phyloP scores from a whole-genome alignment of 306 rosid genomes.

The Oxytropis ochrocephala region DNA sequence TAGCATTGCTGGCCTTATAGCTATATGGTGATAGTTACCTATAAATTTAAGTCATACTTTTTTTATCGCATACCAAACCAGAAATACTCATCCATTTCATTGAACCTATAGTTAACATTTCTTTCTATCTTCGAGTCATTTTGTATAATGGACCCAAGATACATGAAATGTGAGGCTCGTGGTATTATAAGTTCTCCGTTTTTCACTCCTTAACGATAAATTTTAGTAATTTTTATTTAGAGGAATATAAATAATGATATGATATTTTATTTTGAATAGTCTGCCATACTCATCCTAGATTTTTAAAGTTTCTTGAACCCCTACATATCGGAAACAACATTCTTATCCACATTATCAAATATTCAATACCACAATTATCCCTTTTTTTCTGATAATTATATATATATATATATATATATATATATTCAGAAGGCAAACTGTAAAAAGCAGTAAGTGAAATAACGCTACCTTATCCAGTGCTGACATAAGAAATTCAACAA shows the following conservation, averaged over 20 bases:
- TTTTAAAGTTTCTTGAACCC: background rate
- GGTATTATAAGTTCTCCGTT: background rate
- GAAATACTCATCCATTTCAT: background rate
- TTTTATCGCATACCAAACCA: background rate
- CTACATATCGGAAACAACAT: background rate
- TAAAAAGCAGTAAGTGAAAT: conserved; percentile 2
- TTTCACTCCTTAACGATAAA: background rate
- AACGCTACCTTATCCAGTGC: conserved; percentile 68
- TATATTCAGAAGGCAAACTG: background rate
- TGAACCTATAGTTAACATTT: background rate
- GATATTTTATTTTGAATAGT: background rate
- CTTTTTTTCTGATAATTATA: conserved; percentile 3
- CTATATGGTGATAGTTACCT: too few species aligned
- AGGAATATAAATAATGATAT: background rate
- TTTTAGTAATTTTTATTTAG: background rate
- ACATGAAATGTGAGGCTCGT: background rate
- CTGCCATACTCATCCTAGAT: background rate
- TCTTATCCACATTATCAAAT: background rate
- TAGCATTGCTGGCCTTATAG: too few species aligned
- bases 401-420: conserved; percentile 4
- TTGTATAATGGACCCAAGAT: background rate
- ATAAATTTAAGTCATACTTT: background rate
- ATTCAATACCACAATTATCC: background rate
- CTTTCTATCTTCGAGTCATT: background rate
- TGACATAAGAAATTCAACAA: conserved; percentile 59